Percentiles rank a stretch among this genome's conserved stretches.
These are phyloP conservation scores for Kwoniella europaea DNA, from an alignment of 768 basidiomycete species.

Conservation along the genomic window DNA sequence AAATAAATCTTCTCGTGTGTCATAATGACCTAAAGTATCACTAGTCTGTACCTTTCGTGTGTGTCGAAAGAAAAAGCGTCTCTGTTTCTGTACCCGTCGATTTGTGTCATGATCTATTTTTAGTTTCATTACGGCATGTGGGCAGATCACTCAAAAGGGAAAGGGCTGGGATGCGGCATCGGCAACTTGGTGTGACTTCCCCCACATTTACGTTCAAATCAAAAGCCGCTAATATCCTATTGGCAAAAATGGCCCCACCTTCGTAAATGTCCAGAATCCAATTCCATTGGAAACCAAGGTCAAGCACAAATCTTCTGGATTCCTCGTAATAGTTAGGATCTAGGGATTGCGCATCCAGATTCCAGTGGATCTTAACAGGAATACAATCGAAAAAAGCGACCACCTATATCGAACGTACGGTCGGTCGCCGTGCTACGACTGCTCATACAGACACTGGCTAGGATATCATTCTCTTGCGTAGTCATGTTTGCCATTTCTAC, in stretches of 20 bases:
- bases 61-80: not conserved
- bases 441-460: no score
- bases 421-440: no score
- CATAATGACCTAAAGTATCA: not conserved
- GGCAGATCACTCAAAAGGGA: not conserved
- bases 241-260: not conserved
- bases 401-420: no score
- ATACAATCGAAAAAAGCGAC: no score
- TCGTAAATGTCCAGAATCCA: not conserved
- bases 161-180: not conserved
- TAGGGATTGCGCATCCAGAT: not conserved
- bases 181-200: not conserved
- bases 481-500: no score
- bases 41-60: not conserved
- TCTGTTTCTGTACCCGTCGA: no score
- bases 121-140: not conserved
- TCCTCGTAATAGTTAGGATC: not conserved
- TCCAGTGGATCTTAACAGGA: not conserved
- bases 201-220: not conserved
- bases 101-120: not conserved
- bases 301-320: not conserved
- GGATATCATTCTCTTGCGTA: no score
- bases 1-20: not conserved
- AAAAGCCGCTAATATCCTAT: not conserved
- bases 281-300: not conserved